Evolutionary conservation across 208 protist species (phyloP).

Genomic region (Trypanosoma melophagium): DNA sequence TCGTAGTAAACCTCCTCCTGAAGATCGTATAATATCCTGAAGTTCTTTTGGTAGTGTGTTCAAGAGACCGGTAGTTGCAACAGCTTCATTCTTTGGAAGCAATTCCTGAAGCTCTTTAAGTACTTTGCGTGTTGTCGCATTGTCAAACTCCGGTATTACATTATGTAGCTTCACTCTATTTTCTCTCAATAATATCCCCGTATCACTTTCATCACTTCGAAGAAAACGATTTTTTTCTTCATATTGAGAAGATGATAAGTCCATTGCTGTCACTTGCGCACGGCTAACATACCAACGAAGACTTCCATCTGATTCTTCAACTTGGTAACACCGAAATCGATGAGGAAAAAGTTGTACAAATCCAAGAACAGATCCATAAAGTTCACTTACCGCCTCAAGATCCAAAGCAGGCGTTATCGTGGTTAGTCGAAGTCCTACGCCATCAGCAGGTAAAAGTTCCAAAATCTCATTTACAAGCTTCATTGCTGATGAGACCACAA

Average conservation of each 20-base stretch:
- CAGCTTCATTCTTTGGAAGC: slow-evolving; percentile 11
- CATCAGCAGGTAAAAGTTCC: slow-evolving; percentile 53
- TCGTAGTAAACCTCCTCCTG: slow-evolving; percentile 37
- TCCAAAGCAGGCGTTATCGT: slow-evolving; percentile 53
- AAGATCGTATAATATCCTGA: slow-evolving; percentile 19
- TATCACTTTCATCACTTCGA: not conserved
- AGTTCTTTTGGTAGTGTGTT: slow-evolving; percentile 30
- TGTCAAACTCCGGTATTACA: too few species aligned
- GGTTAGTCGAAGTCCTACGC: slow-evolving; percentile 45
- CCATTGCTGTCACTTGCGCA: not conserved
- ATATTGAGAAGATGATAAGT: not conserved
- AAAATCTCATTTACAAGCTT: slow-evolving; percentile 36
- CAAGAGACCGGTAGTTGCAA: slow-evolving; percentile 34
- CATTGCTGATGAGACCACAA: too few species aligned
- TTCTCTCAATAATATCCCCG: too few species aligned
- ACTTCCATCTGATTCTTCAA: slow-evolving; percentile 22
- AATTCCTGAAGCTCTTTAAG: slow-evolving; percentile 9
- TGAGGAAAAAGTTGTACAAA: slow-evolving; percentile 55
- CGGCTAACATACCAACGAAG: slow-evolving; percentile 43
- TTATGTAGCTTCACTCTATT: slow-evolving; percentile 5
- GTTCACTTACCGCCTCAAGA: slow-evolving; percentile 48
- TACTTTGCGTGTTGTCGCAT: too few species aligned
- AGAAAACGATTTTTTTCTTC: not conserved
- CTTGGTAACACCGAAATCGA: slow-evolving; percentile 39
- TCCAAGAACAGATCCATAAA: slow-evolving; percentile 50